These are phyloP conservation scores for Suillus paluster DNA, from an alignment of 768 basidiomycete species.

Conservation along the genomic window DNA sequence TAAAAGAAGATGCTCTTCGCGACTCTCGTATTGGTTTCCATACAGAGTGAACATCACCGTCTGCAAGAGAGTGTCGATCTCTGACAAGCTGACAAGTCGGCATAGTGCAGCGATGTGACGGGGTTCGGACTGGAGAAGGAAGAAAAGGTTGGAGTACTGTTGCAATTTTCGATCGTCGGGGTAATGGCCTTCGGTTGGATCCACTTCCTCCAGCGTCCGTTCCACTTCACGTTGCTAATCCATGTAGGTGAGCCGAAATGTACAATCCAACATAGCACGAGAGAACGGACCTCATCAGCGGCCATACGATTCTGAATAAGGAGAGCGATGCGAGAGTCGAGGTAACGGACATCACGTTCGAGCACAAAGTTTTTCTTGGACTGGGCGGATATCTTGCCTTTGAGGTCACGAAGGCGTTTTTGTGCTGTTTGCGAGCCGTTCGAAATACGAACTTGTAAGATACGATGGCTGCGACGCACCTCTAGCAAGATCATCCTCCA, in stretches of 20 bases:
- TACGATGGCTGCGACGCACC: conserved; percentile 51
- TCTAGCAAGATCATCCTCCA: conserved; percentile 95
- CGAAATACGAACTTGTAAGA: background rate
- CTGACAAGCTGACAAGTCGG: conserved; percentile 91
- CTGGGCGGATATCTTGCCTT: conserved; percentile 96
- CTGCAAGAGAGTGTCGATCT: conserved; percentile 98
- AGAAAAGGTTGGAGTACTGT: conserved; percentile 98
- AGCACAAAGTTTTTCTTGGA: conserved; percentile 99
- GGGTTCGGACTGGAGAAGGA: conserved; percentile 97
- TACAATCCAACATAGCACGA: background rate
- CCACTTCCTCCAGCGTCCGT: conserved; percentile 93
- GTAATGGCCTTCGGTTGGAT: conserved; percentile 89
- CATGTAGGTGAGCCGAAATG: conserved; percentile 18
- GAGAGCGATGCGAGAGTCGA: conserved; percentile 95
- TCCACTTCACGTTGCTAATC: conserved; percentile 92
- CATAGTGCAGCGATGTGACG: conserved; percentile 96
- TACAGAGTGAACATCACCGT: conserved; percentile 99
- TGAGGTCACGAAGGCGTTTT: conserved; percentile 94
- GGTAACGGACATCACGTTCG: conserved; percentile 97
- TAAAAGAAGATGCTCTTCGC: conserved; percentile 96
- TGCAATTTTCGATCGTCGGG: conserved; percentile 94
- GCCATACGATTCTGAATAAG: conserved; percentile 99
- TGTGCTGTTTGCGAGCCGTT: conserved; percentile 64
- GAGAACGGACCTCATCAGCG: conserved; percentile 77
- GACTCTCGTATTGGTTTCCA: conserved; percentile 97